Evolutionary conservation across 2,329 filamentous ascomycete genomes (phyloP).

Genomic region (Whalleya microplaca): DNA sequence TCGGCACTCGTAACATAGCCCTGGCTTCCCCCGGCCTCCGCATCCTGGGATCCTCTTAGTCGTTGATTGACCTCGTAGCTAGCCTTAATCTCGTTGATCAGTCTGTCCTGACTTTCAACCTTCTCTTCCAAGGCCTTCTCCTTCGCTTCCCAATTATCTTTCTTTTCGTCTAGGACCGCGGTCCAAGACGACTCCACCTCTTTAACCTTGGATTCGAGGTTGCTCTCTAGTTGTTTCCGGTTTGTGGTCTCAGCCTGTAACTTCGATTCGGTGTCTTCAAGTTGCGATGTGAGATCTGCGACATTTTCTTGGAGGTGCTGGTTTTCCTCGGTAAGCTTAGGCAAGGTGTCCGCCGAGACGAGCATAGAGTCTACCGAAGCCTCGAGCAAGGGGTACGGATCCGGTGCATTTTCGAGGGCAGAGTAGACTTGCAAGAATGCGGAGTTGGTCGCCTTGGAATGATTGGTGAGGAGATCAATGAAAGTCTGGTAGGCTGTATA

Average conservation of each 20-base stretch:
- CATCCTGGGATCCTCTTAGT: slow-evolving; percentile 72
- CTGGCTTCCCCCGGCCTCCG: slow-evolving; percentile 58
- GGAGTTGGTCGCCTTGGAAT: slow-evolving; percentile 91
- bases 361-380: slow-evolving; percentile 94
- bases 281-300: slow-evolving; percentile 72
- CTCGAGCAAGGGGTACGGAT: slow-evolving; percentile 94
- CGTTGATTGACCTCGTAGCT: slow-evolving; percentile 96
- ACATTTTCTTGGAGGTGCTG: slow-evolving; percentile 82
- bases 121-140: slow-evolving; percentile 92
- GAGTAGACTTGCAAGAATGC: slow-evolving; percentile 93
- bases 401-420: slow-evolving; percentile 90
- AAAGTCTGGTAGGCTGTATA: slow-evolving; percentile 87
- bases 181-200: slow-evolving; percentile 90
- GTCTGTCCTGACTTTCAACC: slow-evolving; percentile 87
- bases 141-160: slow-evolving; percentile 94
- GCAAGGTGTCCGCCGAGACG: slow-evolving; percentile 87
- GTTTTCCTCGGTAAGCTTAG: slow-evolving; percentile 88
- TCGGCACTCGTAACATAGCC: slow-evolving; percentile 82
- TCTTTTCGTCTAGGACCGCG: slow-evolving; percentile 88
- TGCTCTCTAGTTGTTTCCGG: slow-evolving; percentile 75
- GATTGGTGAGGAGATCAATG: slow-evolving; percentile 93
- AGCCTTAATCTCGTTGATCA: slow-evolving; percentile 93
- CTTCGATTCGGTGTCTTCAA: slow-evolving; percentile 80
- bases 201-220: slow-evolving; percentile 78
- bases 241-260: slow-evolving; percentile 77